A percentile compares a stretch with the other conserved stretches of the same genome.
phyloP scores from a whole-genome alignment of 2,329 filamentous ascomycete genomes.

The Cladosporium phlei region DNA sequence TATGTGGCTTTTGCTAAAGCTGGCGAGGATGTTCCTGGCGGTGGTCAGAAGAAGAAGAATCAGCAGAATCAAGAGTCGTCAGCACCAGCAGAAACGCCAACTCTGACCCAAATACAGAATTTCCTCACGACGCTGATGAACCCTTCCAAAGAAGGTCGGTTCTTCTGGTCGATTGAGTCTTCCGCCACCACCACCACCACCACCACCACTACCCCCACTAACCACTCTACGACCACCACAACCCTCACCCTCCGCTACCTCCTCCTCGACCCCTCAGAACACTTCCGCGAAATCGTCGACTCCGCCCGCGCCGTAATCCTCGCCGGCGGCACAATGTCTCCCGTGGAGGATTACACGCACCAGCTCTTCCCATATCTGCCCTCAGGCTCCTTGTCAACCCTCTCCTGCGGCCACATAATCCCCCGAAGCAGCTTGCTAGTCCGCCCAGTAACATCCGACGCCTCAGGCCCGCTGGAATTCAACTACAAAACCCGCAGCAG shows the following conservation, averaged over 20 bases:
- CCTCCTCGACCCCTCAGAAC: conserved; percentile 82
- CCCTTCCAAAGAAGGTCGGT: conserved; percentile 62
- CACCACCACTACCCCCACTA: conserved; percentile 85
- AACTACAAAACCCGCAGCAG: conserved; percentile 74
- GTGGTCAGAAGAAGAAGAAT: no score
- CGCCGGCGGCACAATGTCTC: conserved; percentile 95
- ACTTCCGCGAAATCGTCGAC: conserved; percentile 82
- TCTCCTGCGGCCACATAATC: conserved; percentile 94
- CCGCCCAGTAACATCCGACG: conserved; percentile 57
- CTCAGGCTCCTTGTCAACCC: conserved; percentile 65
- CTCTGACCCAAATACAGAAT: conserved; percentile 58
- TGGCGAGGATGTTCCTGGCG: background rate
- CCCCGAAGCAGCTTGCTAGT: conserved; percentile 76
- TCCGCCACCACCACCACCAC: conserved; percentile 65
- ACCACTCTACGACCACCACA: conserved; percentile 86
- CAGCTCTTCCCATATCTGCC: conserved; percentile 78
- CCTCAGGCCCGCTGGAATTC: conserved; percentile 67
- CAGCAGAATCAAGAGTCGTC: no score
- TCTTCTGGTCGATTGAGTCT: conserved; percentile 51
- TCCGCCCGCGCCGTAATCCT: conserved; percentile 82
- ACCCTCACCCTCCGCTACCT: conserved; percentile 73
- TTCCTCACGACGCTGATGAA: conserved; percentile 83
- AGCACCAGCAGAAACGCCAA: conserved; percentile 40
- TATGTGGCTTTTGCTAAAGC: no score
- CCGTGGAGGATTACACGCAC: conserved; percentile 82